Percentiles rank a stretch among this genome's conserved stretches.
phyloP scores from a whole-genome alignment of 2,329 filamentous ascomycete species.

The Colletotrichum falcatum region DNA sequence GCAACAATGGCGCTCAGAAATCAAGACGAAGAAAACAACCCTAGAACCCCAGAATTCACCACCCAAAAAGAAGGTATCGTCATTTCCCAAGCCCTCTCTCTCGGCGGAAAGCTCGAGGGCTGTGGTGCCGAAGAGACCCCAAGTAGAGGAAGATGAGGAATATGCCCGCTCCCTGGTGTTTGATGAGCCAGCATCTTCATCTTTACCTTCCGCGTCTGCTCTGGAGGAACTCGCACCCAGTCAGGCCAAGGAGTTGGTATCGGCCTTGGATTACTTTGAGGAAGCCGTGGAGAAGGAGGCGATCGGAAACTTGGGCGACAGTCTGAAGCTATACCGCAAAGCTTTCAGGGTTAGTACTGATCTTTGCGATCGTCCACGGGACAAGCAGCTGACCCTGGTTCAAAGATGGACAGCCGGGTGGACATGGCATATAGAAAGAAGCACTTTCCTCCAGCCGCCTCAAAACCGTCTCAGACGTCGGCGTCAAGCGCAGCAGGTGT shows the following conservation, averaged over 20 bases:
- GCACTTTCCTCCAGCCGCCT: slow-evolving; percentile 78
- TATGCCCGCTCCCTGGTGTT: slow-evolving; percentile 51
- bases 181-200: slow-evolving; percentile 44
- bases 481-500: slow-evolving; percentile 41
- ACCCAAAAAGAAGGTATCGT: slow-evolving; percentile 46
- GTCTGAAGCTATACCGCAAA: slow-evolving; percentile 86
- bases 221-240: slow-evolving; percentile 40
- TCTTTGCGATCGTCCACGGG: neutral
- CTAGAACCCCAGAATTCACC: slow-evolving; percentile 17
- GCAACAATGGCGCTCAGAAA: slow-evolving; percentile 86
- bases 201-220: neutral
- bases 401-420: slow-evolving; percentile 83
- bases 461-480: slow-evolving; percentile 56
- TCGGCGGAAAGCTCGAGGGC: slow-evolving; percentile 42
- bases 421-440: slow-evolving; percentile 92
- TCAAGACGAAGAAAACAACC: slow-evolving; percentile 59
- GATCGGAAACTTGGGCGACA: slow-evolving; percentile 88
- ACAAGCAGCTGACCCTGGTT: slow-evolving; percentile 39
- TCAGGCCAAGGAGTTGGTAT: slow-evolving; percentile 65
- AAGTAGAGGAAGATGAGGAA: slow-evolving; percentile 53
- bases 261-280: slow-evolving; percentile 94
- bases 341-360: slow-evolving; percentile 78
- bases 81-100: slow-evolving; percentile 42
- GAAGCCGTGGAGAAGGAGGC: slow-evolving; percentile 89
- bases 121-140: slow-evolving; percentile 22